phyloP scores from a whole-genome alignment of 1,284 basidiomycete species.

The Marasmius oreades region DNA sequence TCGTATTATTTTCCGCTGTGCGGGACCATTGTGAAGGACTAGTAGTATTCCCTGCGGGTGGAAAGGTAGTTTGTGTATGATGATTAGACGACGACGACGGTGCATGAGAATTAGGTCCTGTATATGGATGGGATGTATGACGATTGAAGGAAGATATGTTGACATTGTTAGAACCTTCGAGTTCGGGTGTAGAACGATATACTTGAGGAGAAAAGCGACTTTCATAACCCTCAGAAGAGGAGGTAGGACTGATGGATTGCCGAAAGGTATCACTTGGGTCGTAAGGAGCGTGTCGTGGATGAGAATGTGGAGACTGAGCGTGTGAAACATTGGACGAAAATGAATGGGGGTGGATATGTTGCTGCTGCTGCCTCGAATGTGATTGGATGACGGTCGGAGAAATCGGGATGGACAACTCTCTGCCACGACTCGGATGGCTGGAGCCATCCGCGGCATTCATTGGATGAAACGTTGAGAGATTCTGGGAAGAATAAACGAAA shows the following conservation, averaged over 20 bases:
- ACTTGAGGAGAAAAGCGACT: neutral
- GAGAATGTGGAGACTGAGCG: neutral
- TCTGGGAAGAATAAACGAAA: conserved; percentile 31
- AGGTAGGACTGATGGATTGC: neutral
- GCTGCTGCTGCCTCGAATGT: neutral
- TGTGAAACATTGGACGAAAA: neutral
- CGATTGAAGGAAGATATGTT: neutral
- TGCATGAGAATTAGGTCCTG: neutral
- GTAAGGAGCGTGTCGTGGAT: neutral
- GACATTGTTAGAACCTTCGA: neutral
- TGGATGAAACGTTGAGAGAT: neutral
- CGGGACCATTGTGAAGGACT: neutral
- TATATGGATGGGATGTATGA: neutral
- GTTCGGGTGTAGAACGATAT: neutral
- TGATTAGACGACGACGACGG: neutral
- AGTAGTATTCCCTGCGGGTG: neutral
- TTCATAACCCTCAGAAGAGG: neutral
- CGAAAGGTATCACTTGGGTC: neutral
- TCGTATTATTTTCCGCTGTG: neutral
- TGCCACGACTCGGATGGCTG: neutral
- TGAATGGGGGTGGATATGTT: neutral
- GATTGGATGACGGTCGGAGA: conserved; percentile 12
- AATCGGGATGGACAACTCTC: conserved; percentile 9
- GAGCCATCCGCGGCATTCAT: neutral
- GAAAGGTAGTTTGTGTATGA: neutral